These are phyloP conservation scores for Corylus avellana DNA, from an alignment of 306 rosid species.

Conservation along the genomic window DNA sequence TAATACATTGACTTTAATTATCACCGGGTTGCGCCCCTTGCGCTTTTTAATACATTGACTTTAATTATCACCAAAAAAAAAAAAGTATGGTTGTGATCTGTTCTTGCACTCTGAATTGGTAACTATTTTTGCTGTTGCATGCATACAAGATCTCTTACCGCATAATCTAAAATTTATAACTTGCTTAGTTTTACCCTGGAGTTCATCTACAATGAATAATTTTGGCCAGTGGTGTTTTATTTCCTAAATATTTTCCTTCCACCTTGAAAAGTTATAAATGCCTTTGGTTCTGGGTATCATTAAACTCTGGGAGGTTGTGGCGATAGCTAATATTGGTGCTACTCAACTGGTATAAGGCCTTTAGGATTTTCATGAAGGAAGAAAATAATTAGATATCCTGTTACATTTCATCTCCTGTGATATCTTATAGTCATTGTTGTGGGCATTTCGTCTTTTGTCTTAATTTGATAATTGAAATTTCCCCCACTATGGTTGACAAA, in stretches of 20 bases:
- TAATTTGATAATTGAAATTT: neutral
- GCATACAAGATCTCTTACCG: conserved; percentile 10
- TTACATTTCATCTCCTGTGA: neutral
- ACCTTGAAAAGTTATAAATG: neutral
- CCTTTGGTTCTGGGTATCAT: neutral
- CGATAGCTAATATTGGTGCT: neutral
- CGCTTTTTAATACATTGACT: too few species aligned
- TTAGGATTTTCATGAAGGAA: neutral
- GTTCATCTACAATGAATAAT: conserved; percentile 1
- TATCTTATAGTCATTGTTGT: neutral
- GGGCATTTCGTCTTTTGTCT: neutral
- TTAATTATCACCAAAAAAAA: too few species aligned
- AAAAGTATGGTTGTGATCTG: neutral
- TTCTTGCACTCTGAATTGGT: conserved; percentile 13
- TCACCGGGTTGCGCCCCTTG: too few species aligned
- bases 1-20: too few species aligned
- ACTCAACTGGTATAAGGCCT: neutral
- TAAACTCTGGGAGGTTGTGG: neutral
- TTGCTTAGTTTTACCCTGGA: conserved; percentile 11
- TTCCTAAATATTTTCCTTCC: neutral
- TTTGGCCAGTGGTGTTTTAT: conserved; percentile 11
- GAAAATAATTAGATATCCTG: neutral
- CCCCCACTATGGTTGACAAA: neutral
- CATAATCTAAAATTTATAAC: neutral
- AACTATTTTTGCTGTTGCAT: conserved; percentile 9